Evolutionary conservation across 176 grass and related monocot species (phyloP).

Genomic region (Tillandsia leiboldiana): DNA sequence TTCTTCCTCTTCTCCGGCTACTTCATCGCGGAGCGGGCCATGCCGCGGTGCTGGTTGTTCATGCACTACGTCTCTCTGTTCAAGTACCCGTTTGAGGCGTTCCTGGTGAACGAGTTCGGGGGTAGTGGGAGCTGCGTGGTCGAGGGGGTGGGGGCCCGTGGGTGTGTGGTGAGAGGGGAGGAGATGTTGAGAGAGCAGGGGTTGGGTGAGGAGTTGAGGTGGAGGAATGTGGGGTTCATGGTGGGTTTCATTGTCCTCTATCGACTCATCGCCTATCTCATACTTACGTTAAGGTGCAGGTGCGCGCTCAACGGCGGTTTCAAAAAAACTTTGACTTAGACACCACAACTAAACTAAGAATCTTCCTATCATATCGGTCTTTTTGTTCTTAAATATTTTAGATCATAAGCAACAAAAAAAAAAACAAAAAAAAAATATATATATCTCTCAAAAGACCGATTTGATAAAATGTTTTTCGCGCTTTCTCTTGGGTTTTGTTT

Average conservation of each 20-base stretch:
- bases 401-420: too few species aligned
- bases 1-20: constrained; percentile 89
- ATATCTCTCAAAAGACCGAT: too few species aligned
- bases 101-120: constrained; percentile 71
- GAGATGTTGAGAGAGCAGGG: constrained; percentile 57
- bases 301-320: constrained; percentile 41
- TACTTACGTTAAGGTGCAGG: constrained; percentile 43
- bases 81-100: constrained; percentile 73
- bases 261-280: constrained; percentile 47
- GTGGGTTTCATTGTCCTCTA: constrained; percentile 47
- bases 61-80: constrained; percentile 84
- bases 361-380: too few species aligned
- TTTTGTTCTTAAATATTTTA: too few species aligned
- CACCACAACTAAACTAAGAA: too few species aligned
- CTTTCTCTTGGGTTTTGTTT: too few species aligned
- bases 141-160: constrained; percentile 14
- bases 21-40: constrained; percentile 56
- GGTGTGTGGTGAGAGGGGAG: constrained; percentile 49
- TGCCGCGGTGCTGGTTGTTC: constrained; percentile 68
- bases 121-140: constrained; percentile 36
- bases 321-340: constrained; percentile 10
- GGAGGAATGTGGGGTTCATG: constrained; percentile 64
- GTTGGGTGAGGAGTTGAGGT: constrained; percentile 41
- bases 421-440: too few species aligned
- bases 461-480: too few species aligned